Evolutionary conservation across 2,329 filamentous ascomycete species (phyloP).

Genomic region (Lecanicillium sp.): DNA sequence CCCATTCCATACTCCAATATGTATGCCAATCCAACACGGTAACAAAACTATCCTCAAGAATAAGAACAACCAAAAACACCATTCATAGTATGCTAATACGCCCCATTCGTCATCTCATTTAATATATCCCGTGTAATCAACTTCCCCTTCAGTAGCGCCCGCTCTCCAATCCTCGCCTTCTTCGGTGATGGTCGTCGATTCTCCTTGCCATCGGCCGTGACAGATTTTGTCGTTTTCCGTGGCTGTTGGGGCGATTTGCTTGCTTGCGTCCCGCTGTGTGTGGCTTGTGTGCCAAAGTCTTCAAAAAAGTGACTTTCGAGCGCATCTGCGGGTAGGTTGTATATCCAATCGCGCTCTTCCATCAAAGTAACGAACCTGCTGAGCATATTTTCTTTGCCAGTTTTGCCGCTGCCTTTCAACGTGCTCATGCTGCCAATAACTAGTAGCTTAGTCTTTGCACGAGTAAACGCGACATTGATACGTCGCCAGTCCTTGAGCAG

Average conservation of each 20-base stretch:
- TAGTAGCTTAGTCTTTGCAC: constrained; percentile 85
- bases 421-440: constrained; percentile 79
- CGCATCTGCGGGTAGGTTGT: constrained; percentile 59
- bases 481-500: constrained; percentile 83
- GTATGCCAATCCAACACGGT: neutral
- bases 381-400: constrained; percentile 67
- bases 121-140: constrained; percentile 68
- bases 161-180: constrained; percentile 49
- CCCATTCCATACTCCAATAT: constrained; percentile 9
- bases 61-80: constrained; percentile 5
- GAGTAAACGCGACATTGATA: constrained; percentile 92
- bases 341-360: constrained; percentile 69
- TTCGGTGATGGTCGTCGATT: constrained; percentile 42
- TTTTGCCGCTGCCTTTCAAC: constrained; percentile 47
- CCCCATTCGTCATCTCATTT: constrained; percentile 55
- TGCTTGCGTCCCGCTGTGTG: constrained; percentile 13
- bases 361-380: constrained; percentile 69
- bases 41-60: neutral
- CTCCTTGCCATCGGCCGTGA: constrained; percentile 29
- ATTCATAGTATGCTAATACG: constrained; percentile 20
- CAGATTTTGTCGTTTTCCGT: constrained; percentile 16
- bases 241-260: constrained; percentile 18
- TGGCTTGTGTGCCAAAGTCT: constrained; percentile 42
- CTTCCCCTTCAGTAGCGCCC: constrained; percentile 55
- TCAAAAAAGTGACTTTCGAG: constrained; percentile 62